Evolutionary conservation across 768 basidiomycete species (phyloP).

Genomic region (Auricularia sp.): DNA sequence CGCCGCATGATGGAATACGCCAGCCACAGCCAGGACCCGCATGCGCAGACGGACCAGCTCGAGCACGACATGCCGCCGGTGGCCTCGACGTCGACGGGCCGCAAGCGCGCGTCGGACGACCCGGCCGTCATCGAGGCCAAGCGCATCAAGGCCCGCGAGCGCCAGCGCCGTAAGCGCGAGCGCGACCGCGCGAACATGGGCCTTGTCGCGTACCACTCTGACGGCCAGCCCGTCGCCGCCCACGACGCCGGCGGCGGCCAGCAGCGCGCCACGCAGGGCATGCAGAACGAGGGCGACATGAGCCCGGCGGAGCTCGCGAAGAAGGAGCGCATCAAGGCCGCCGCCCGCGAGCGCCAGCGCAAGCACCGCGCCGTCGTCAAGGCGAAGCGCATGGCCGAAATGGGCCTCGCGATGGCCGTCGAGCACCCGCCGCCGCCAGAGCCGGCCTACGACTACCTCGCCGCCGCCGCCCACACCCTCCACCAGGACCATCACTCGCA

Average conservation of each 20-base stretch:
- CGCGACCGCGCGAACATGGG: conserved; percentile 34
- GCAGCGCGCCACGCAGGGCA: conserved; percentile 15
- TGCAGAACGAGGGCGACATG: conserved; percentile 23
- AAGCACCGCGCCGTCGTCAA: conserved; percentile 75
- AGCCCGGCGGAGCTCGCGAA: conserved; percentile 57
- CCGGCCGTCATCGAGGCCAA: conserved; percentile 69
- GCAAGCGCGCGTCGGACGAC: conserved; percentile 58
- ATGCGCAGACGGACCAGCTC: neutral
- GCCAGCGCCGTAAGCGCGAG: conserved; percentile 76
- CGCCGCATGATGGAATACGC: neutral
- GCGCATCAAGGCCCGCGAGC: conserved; percentile 78
- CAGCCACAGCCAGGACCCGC: neutral
- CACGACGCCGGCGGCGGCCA: conserved; percentile 2
- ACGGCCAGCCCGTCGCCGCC: conserved; percentile 1
- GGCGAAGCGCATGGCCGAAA: conserved; percentile 68
- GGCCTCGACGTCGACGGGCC: conserved; percentile 3
- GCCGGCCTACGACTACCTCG: conserved; percentile 13
- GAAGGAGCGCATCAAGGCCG: conserved; percentile 60
- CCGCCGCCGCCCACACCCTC: conserved; percentile 21
- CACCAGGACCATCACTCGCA: neutral
- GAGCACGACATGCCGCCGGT: neutral
- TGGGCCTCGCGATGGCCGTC: conserved; percentile 75
- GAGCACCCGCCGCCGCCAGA: conserved; percentile 27
- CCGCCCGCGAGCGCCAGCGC: conserved; percentile 70
- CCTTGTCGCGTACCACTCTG: neutral